phyloP scores from a whole-genome alignment of 306 rosid genomes.

The Morella rubra region DNA sequence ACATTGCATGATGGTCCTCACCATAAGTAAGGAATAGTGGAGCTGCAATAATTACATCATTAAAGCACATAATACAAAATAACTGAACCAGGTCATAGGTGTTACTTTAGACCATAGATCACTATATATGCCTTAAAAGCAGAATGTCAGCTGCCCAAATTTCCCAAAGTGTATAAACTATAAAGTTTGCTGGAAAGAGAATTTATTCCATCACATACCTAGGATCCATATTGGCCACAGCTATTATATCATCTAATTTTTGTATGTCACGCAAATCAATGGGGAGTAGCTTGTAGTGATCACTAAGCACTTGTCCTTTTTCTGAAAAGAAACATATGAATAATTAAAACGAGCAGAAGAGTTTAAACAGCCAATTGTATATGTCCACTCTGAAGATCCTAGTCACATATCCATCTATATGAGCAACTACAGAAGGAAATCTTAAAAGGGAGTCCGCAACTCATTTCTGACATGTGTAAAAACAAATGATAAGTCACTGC shows the following conservation, averaged over 20 bases:
- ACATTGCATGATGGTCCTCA: neutral
- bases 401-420: neutral
- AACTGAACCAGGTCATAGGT: neutral
- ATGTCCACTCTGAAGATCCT: neutral
- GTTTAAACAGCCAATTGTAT: neutral
- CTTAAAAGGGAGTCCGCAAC: neutral
- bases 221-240: slow-evolving; percentile 75
- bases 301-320: slow-evolving; percentile 84
- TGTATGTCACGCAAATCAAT: slow-evolving; percentile 68
- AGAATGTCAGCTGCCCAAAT: neutral
- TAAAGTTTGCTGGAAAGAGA: slow-evolving; percentile 6
- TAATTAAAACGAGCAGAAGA: neutral
- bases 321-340: slow-evolving; percentile 50
- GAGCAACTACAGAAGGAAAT: neutral
- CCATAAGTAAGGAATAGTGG: neutral
- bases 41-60: neutral
- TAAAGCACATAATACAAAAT: neutral
- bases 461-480: neutral
- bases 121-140: neutral
- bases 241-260: slow-evolving; percentile 56
- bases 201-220: slow-evolving; percentile 52
- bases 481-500: neutral
- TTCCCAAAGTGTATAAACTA: neutral
- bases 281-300: slow-evolving; percentile 84
- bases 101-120: neutral